Base-by-base conservation (phyloP, 495 filamentous ascomycete genomes). In the Elaphomyces granulatus region DNA sequence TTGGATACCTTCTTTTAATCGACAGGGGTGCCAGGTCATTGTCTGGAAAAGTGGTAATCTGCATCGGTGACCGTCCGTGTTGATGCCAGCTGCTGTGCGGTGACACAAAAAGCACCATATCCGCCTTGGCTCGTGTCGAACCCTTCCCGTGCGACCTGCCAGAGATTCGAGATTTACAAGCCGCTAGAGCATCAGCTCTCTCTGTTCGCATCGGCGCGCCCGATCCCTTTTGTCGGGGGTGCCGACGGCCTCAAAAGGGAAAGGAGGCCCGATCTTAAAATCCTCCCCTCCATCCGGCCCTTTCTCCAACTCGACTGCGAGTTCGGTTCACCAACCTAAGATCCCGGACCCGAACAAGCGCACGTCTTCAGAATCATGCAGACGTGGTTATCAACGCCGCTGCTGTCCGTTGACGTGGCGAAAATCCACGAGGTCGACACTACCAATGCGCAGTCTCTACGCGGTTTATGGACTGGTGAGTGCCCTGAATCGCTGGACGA, bases 391-490 rank as follows among this genome's bases (percentile, higher is more conserved):
- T 71, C 76, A 56, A 72, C 72, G 23, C 72, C 80, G 40, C 78
- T 90, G 59, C 67, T 90, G 51, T 81, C 82, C 42, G 81, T 90
- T 59, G 79, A 90, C 58, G 78, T 82, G 32, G 81, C 74, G 53
- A 78, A 84, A 48, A 86, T 95, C 50, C 82, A 88, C 64, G 86
- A 90, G 58, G 82, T 98, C 50, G 87, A 95, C 61, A 93, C 90
- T 1, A 68, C 79, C 39, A 93, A 94, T 54, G 77, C 81, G 10
- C 83, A 93, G 62, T 93, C 87, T 52, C 77, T 98, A 28, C 92
- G 90, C 61, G 85, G 85, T 65, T 92, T 98, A 78, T 94, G 88
- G 86, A 87, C 86, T 61, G 87, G 87, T 94, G 66, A 74, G 85
- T 71, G 20, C 37, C 34, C 26, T 20, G 15, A 28, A 20, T 40